phyloP scores from a whole-genome alignment of 2,329 filamentous ascomycete genomes.

The Teratosphaeria destructans region DNA sequence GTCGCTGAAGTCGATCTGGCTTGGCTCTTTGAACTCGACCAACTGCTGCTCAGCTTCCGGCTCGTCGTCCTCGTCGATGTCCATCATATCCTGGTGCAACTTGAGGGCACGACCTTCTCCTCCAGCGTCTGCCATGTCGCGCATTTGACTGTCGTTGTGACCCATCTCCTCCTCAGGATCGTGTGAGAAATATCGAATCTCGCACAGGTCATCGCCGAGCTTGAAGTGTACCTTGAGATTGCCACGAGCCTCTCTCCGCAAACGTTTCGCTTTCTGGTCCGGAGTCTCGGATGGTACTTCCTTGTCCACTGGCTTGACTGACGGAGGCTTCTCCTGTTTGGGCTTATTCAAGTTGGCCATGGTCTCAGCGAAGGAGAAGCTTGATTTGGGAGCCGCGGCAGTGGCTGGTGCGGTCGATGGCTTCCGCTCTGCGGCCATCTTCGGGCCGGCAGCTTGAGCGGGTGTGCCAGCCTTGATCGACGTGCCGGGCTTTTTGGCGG shows the following conservation, averaged over 20 bases:
- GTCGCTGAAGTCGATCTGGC: slow-evolving; percentile 34
- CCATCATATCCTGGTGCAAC: slow-evolving; percentile 52
- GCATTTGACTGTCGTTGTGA: slow-evolving; percentile 56
- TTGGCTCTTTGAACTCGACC: slow-evolving; percentile 3
- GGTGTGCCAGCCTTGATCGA: slow-evolving; percentile 18
- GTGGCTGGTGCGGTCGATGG: slow-evolving; percentile 6
- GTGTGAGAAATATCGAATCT: slow-evolving; percentile 60
- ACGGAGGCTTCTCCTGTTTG: slow-evolving; percentile 42
- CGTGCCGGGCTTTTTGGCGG: slow-evolving; percentile 34
- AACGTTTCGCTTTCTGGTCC: slow-evolving; percentile 55
- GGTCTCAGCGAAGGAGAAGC: slow-evolving; percentile 29
- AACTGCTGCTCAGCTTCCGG: slow-evolving; percentile 33
- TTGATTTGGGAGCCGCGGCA: slow-evolving; percentile 17
- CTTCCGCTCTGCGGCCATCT: slow-evolving; percentile 19
- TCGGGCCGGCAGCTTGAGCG: slow-evolving; percentile 14
- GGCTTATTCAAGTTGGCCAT: slow-evolving; percentile 40
- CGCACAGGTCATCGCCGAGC: slow-evolving; percentile 53
- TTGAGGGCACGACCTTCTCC: slow-evolving; percentile 49
- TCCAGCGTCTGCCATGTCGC: slow-evolving; percentile 62
- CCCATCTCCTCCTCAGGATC: slow-evolving; percentile 61
- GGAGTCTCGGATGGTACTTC: slow-evolving; percentile 50
- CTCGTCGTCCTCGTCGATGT: slow-evolving; percentile 52
- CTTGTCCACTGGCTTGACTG: slow-evolving; percentile 42
- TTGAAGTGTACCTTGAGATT: slow-evolving; percentile 63
- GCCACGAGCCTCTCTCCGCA: slow-evolving; percentile 62